Base-by-base conservation (phyloP, 257 asterid genomes). In the Plantago elongata region DNA sequence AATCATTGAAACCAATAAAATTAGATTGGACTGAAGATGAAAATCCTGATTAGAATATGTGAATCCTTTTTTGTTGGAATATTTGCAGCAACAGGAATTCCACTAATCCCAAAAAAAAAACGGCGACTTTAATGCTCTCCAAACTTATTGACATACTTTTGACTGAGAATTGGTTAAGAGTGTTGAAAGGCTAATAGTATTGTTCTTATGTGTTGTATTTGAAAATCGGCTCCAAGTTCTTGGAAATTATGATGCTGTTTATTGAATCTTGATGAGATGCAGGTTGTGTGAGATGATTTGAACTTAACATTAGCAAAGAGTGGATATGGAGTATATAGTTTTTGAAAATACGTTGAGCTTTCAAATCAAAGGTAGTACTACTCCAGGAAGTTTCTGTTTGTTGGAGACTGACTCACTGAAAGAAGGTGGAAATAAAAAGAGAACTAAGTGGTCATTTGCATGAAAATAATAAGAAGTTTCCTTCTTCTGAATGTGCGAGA, bases 61-160 rank as follows among this genome's bases (percentile, higher is more conserved):
- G 30, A 45, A 78, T 44, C 13, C 11, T 62, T 18, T 81, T 60
- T 62, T 74, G 72, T 11, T 69, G 60, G 54, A 72, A 55, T 13
- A 76, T n/a, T 14, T 50, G 66, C 54, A 74, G 9, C 62, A 64
- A 45, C 50, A 74, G 29, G 59, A 81, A 63, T 27, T 80, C 82
- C 7, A 72, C 11, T 48, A 82, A 51, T 51, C 84, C 83, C 45
- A 76, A 4, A 5, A 78, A 48, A 7, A 78, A 38, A 12, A 75
- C 11, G 0, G 72, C 52, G 22, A 76, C 7, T 12, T 70, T 79
- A 2, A 71, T 61, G 38, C 57, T 66, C 68, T 50, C 67, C n/a
- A 50, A 27, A 50, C 71, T 68, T 16, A 74, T 47, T 11, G 86
- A 65, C 7, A 63, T 17, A 38, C 57, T 64, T 47, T 68, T 69